These are phyloP conservation scores for Xanthoceras sorbifolium DNA, from an alignment of 345 rosid genomes.

Conservation along the genomic window DNA sequence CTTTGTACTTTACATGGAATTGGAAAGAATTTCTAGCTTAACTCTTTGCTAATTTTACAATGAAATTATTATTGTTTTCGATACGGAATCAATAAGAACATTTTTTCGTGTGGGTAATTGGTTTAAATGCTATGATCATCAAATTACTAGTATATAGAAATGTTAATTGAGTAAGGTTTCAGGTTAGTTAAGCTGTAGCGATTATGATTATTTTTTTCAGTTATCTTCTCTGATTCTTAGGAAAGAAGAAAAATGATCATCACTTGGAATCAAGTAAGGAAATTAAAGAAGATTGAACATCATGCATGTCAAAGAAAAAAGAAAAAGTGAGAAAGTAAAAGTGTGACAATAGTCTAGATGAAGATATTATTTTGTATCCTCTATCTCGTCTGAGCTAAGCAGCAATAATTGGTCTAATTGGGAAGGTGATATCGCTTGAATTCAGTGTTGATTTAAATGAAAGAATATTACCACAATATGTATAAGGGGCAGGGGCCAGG, in stretches of 20 bases:
- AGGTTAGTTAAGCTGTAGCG: neutral
- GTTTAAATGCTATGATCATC: neutral
- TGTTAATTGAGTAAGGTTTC: neutral
- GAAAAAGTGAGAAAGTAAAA: neutral
- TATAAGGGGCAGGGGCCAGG: neutral
- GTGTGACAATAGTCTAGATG: neutral
- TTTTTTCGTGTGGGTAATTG: neutral
- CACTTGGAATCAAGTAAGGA: neutral
- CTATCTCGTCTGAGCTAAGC: too few species aligned
- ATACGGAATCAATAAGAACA: neutral
- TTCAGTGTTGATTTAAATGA: conserved; percentile 3
- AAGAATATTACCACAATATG: neutral
- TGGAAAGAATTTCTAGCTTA: neutral
- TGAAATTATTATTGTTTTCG: neutral
- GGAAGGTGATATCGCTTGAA: neutral
- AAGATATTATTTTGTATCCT: neutral
- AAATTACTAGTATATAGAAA: neutral
- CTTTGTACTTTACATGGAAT: neutral
- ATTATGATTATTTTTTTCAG: neutral
- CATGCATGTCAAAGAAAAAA: neutral
- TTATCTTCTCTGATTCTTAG: neutral
- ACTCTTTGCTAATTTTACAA: neutral
- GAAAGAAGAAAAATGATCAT: neutral
- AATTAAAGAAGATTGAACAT: neutral
- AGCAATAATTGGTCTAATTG: neutral